These are phyloP conservation scores for Alternaria ethzedia DNA, from an alignment of 2,329 filamentous ascomycete species.

Conservation along the genomic window DNA sequence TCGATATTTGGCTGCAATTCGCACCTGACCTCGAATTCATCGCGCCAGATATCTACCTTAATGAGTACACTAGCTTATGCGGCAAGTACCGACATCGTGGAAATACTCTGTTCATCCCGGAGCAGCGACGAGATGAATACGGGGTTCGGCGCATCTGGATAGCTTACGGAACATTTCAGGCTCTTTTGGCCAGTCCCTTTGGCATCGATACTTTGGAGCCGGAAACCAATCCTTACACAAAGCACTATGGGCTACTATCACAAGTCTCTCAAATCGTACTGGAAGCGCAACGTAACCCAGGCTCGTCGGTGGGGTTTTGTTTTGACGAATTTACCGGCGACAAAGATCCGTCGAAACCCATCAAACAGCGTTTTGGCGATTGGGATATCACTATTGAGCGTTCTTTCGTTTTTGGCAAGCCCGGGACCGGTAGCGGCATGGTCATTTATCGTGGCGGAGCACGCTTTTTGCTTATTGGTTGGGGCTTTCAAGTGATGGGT, in stretches of 20 bases:
- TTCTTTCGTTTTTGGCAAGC: slow-evolving; percentile 56
- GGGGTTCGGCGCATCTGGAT: slow-evolving; percentile 35
- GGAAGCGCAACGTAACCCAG: slow-evolving; percentile 43
- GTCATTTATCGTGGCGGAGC: slow-evolving; percentile 50
- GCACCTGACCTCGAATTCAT: slow-evolving; percentile 56
- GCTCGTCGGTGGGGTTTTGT: slow-evolving; percentile 51
- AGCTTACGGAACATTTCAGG: slow-evolving; percentile 31
- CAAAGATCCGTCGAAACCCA: slow-evolving; percentile 34
- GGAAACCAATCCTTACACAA: slow-evolving; percentile 40
- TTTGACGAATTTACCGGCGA: slow-evolving; percentile 48
- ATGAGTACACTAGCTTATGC: slow-evolving; percentile 56
- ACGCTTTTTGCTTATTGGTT: slow-evolving; percentile 55
- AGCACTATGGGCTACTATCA: slow-evolving; percentile 52
- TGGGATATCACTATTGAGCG: slow-evolving; percentile 51
- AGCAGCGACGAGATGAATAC: slow-evolving; percentile 58
- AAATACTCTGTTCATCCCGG: slow-evolving; percentile 60
- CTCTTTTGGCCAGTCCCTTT: slow-evolving; percentile 30
- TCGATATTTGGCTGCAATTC: slow-evolving; percentile 56
- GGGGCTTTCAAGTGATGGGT: slow-evolving; percentile 53
- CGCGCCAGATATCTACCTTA: slow-evolving; percentile 58
- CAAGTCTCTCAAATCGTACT: slow-evolving; percentile 46
- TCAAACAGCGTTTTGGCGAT: slow-evolving; percentile 43
- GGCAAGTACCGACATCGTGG: slow-evolving; percentile 52
- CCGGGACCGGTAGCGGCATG: slow-evolving; percentile 52
- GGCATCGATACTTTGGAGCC: slow-evolving; percentile 52